These are phyloP conservation scores for Schizophyllum commune DNA, from an alignment of 1,284 basidiomycete genomes.

Conservation along the genomic window DNA sequence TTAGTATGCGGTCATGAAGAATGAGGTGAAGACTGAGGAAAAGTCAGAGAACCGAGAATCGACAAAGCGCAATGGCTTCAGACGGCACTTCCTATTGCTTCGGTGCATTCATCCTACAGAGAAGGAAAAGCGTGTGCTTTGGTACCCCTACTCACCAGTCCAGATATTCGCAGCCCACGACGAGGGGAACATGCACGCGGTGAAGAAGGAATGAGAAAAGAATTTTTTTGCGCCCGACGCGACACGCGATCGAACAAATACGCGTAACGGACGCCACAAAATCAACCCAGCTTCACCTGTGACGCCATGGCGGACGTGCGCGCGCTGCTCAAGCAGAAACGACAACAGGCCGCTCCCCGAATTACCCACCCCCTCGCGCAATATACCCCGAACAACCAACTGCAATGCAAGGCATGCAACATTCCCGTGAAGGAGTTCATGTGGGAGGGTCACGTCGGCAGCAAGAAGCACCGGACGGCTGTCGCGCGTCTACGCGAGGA, in stretches of 20 bases:
- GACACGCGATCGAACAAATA: background rate
- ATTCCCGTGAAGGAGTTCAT: conserved; percentile 62
- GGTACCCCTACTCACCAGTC: background rate
- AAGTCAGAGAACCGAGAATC: background rate
- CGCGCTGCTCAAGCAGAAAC: conserved; percentile 66
- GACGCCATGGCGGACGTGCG: conserved; percentile 61
- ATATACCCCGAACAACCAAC: conserved; percentile 55
- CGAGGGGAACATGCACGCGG: background rate
- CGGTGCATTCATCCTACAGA: background rate
- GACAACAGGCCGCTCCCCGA: conserved; percentile 48
- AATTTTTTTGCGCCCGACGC: background rate
- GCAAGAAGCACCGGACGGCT: conserved; percentile 64
- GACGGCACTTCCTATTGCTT: background rate
- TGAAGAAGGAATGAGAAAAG: background rate
- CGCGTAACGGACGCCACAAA: background rate
- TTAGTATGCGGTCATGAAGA: background rate
- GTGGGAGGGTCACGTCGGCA: conserved; percentile 83
- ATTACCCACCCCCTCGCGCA: conserved; percentile 66
- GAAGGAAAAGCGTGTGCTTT: background rate
- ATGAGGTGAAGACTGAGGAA: background rate
- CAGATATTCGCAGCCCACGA: background rate
- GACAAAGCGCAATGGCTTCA: background rate
- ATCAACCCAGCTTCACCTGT: background rate
- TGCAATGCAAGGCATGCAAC: conserved; percentile 63
- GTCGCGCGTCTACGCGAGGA: conserved; percentile 49